These are phyloP conservation scores for Ophiorrhiza pumila DNA, from an alignment of 257 asterid genomes.

Conservation along the genomic window DNA sequence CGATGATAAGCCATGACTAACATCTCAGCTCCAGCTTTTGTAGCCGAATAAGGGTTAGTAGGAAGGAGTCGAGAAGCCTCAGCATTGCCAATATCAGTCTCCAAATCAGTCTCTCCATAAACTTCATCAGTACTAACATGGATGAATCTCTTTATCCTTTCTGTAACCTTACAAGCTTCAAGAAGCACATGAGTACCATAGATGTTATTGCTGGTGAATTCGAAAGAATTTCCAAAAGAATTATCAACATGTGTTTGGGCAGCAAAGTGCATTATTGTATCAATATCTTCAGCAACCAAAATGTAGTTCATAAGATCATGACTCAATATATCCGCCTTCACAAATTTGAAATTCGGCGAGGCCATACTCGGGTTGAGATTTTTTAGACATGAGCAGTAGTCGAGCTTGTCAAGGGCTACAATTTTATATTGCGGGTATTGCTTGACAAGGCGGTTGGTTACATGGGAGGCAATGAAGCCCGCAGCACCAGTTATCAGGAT, in stretches of 20 bases:
- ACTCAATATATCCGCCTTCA: conserved; percentile 87
- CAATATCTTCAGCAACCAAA: conserved; percentile 80
- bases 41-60: conserved; percentile 94
- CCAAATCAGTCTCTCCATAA: conserved; percentile 94
- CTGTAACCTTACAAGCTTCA: conserved; percentile 96
- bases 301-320: conserved; percentile 94
- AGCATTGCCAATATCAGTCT: conserved; percentile 89
- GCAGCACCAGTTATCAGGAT: conserved; percentile 98
- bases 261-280: conserved; percentile 97
- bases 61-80: conserved; percentile 95
- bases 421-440: conserved; percentile 83
- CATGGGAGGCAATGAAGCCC: conserved; percentile 98
- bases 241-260: conserved; percentile 99
- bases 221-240: conserved; percentile 90
- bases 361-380: conserved; percentile 70
- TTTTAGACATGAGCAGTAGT: conserved; percentile 86
- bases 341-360: conserved; percentile 80
- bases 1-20: conserved; percentile 96
- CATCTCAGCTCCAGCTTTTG: conserved; percentile 98
- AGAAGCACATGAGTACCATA: conserved; percentile 93
- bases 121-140: conserved; percentile 98
- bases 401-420: conserved; percentile 92
- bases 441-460: conserved; percentile 76
- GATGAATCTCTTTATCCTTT: conserved; percentile 80
- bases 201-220: conserved; percentile 92